Conservation (phyloP, 1,284 basidiomycete species). For the Cryptococcus sp. region DNA sequence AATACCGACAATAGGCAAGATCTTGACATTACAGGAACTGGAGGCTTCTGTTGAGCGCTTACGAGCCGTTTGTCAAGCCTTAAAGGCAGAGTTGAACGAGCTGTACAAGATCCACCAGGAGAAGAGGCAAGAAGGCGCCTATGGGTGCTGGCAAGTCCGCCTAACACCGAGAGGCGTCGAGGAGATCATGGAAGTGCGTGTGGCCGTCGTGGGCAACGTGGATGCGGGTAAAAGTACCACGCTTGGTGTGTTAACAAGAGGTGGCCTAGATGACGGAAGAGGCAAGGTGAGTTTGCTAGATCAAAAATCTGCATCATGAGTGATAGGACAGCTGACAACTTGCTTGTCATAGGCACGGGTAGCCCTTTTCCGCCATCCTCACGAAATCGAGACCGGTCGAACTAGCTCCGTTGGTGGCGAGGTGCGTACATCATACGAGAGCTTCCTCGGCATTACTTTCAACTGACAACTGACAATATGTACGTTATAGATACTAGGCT, state of each 20-base stretch:
- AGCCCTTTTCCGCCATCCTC: constrained; percentile 92
- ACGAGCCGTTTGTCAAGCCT: constrained; percentile 19
- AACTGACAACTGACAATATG: neutral
- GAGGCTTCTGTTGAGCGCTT: constrained; percentile 31
- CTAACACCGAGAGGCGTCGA: constrained; percentile 48
- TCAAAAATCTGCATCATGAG: neutral
- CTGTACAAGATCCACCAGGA: constrained; percentile 35
- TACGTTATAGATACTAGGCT: constrained; percentile 72
- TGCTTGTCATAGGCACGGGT: constrained; percentile 67
- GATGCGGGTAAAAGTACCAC: constrained; percentile 90
- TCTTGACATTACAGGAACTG: constrained; percentile 26
- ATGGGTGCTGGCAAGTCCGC: constrained; percentile 48
- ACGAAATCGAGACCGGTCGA: constrained; percentile 93
- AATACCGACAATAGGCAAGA: constrained; percentile 24
- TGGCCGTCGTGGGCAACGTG: constrained; percentile 90
- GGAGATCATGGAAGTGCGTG: constrained; percentile 75
- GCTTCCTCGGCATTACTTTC: constrained; percentile 1
- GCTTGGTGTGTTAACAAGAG: constrained; percentile 66
- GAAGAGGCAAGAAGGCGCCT: constrained; percentile 15
- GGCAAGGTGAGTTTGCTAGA: constrained; percentile 59
- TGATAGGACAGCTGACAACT: neutral
- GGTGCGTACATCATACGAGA: constrained; percentile 46
- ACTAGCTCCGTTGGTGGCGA: constrained; percentile 97
- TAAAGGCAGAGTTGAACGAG: constrained; percentile 45
- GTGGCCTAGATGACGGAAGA: constrained; percentile 89